Evolutionary conservation across 345 rosid species (phyloP), one percentile per base, ranked within the genome.

Genomic region (Rhodamnia rubescens): DNA sequence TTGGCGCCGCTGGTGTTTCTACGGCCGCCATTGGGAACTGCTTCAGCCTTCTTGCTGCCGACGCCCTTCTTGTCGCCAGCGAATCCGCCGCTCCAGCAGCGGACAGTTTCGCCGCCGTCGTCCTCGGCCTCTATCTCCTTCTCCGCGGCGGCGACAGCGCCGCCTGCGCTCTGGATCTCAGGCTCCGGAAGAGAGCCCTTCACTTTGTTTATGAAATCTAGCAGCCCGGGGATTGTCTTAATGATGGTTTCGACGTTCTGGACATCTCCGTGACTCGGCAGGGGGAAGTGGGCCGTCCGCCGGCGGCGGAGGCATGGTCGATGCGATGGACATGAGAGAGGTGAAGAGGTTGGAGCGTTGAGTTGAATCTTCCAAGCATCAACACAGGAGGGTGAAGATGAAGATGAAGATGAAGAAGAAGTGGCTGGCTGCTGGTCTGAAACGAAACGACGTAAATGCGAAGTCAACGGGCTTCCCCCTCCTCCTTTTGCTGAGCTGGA

Each of bases 21-120:
- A 29, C 16, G 27, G 40, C 40, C 74, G 0, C 74, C 74, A 8
- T 13, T 29, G 0, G 36, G 18, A 59, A 14, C 69, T 8, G 36
- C 0, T n/a, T n/a, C 9, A 0, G 69, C 18, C 69, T 58, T 0
- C 69, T 6, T 58, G 69, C 36, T n/a, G 69, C 69, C 36, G 0
- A 58, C 32, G 29, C 69, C 32, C 69, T n/a, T 59, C 69, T 59
- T 12, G 9, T n/a, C 36, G 69, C 29, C 36, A 8, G 36, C 16
- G 8, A 6, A 57, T n/a, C 32, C 0, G 36, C 69, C 8, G 69
- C 0, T 29, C 27, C 69, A 59, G 69, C 69, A 59, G 69, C 69
- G 1, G 36, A 59, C 0, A 8, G 69, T n/a, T 59, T 59, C 16
- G 36, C 3, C 69, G 9, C 36, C 64, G 32, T 1, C 36, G 36